These are phyloP conservation scores for Fusarium secorum DNA, from an alignment of 2,329 filamentous ascomycete genomes.

Conservation along the genomic window DNA sequence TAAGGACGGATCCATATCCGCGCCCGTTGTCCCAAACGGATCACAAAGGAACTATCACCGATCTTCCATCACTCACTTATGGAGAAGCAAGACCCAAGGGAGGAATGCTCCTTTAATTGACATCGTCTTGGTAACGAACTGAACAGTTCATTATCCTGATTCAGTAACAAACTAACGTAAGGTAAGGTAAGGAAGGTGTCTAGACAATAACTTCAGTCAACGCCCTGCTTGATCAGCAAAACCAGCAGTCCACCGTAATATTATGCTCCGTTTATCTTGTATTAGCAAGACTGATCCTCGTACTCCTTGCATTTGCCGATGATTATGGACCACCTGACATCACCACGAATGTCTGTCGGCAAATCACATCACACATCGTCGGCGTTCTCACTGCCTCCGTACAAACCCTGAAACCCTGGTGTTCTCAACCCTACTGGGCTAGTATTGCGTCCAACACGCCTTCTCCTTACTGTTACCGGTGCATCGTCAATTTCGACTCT, in stretches of 20 bases:
- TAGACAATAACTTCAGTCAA: not conserved
- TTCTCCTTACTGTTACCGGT: not conserved
- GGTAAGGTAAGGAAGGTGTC: not conserved
- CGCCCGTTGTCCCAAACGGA: not conserved
- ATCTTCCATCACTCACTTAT: not conserved
- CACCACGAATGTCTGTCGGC: conserved; percentile 4
- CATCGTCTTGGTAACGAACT: not conserved
- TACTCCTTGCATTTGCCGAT: conserved; percentile 2
- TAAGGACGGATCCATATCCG: not conserved
- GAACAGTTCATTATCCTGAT: not conserved
- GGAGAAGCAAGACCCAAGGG: not conserved
- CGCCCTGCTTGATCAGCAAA: not conserved
- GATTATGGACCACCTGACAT: conserved; percentile 2
- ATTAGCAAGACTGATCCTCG: conserved; percentile 6
- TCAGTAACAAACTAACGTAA: not conserved
- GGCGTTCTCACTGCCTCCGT: conserved; percentile 58
- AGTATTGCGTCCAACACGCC: conserved; percentile 37
- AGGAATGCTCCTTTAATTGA: conserved; percentile 1
- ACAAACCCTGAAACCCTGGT: conserved; percentile 56
- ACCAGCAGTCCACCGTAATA: not conserved
- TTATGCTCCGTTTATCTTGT: conserved; percentile 2
- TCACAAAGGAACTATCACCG: conserved; percentile 4
- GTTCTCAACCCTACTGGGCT: conserved; percentile 51
- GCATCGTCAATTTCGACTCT: not conserved
- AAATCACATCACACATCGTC: conserved; percentile 47